phyloP scores from a whole-genome alignment of 768 basidiomycete species.

The Hebeloma cylindrosporum region DNA sequence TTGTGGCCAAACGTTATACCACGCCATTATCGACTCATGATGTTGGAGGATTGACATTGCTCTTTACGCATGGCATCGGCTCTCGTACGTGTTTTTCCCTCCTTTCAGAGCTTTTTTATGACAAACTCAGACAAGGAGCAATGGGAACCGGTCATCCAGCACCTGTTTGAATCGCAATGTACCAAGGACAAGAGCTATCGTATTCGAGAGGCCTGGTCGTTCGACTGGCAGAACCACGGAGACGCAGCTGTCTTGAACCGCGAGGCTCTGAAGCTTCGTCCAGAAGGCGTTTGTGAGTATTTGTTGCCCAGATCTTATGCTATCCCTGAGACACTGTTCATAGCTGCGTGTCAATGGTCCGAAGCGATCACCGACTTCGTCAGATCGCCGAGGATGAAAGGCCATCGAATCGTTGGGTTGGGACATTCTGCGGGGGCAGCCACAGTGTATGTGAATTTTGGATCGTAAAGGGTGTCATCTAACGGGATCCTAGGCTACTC shows the following conservation, averaged over 20 bases:
- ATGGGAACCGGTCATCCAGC: conserved; percentile 49
- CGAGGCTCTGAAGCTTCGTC: conserved; percentile 28
- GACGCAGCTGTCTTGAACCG: conserved; percentile 47
- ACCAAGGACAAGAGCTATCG: conserved; percentile 14
- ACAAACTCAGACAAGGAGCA: conserved; percentile 49
- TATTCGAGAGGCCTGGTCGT: conserved; percentile 48
- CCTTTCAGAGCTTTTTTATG: neutral
- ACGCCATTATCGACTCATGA: conserved; percentile 24
- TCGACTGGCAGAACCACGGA: conserved; percentile 54
- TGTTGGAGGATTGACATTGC: conserved; percentile 38
- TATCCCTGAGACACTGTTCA: neutral
- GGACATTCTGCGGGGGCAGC: conserved; percentile 48
- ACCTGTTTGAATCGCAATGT: conserved; percentile 34
- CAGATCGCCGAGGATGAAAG: conserved; percentile 28
- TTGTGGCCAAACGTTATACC: conserved; percentile 47
- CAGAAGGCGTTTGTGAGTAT: conserved; percentile 38
- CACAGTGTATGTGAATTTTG: conserved; percentile 31
- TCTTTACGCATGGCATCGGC: conserved; percentile 50
- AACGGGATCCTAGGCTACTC: conserved; percentile 32
- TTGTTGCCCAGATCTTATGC: neutral
- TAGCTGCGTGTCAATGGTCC: conserved; percentile 41
- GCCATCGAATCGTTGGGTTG: conserved; percentile 37
- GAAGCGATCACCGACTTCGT: conserved; percentile 36
- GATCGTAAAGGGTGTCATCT: neutral
- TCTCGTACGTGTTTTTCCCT: conserved; percentile 35